Evolutionary conservation across 192 early-diverging fungal genomes (phyloP), one percentile per base, ranked within the genome.

Genomic region (Linnemannia zychae): DNA sequence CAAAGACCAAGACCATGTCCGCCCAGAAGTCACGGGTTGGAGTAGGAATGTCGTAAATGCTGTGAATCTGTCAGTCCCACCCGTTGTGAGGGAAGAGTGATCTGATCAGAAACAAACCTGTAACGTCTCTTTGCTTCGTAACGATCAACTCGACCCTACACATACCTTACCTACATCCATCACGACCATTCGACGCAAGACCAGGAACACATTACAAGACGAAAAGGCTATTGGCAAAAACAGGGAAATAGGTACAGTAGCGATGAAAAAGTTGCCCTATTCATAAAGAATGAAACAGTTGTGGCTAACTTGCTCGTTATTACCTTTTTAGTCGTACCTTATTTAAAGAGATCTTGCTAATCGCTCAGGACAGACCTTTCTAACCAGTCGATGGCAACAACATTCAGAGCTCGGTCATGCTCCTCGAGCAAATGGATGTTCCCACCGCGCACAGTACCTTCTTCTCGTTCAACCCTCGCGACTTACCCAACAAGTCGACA

Each of bases 401-500:
- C 80, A 24, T 31, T 82, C 57, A 63, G 81, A 15, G 36, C 75
- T 44, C 74, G 75, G 0, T 72, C 81, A 46, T 68, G 71, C 31
- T 68, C 81, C 47, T 76, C 81, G 34, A 66, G 75, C 9, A 53
- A 36, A 34, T 52, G 65, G 60, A 49, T 73, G 9, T 46, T 74
- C 49, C 4, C 12, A 22, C 13, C 53, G 48, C 18, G 4, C 24
- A 33, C 50, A n/a, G 7, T 4, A n/a, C 36, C 33, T 16, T 28
- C 12, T 17, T 20, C 24, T 36, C 46, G 22, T 22, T 11, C 57
- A 40, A 28, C 57, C n/a, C 20, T 17, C 16, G 53, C 48, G 31
- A 4, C 7, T 20, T 38, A n/a, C 37, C 0, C 49, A 3, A 52
- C 37, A 38, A 34, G 31, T 48, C 34, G 22, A n/a, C 72, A 53